Conservation (phyloP, 2,329 filamentous ascomycete genomes). For the Colletotrichum tanaceti region DNA sequence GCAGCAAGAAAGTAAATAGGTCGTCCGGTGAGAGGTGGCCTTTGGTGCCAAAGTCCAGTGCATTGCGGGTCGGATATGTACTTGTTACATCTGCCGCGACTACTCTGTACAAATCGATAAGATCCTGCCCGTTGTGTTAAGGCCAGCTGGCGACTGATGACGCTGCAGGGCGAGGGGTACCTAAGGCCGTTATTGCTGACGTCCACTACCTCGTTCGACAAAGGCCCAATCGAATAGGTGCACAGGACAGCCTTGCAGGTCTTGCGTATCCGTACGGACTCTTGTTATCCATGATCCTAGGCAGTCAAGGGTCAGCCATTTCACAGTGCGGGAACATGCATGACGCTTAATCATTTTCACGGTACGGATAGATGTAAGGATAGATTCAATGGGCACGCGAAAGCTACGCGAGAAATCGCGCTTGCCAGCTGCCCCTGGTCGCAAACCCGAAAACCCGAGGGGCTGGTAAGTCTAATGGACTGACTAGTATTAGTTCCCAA, state of each 20-base stretch:
- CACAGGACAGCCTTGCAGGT: too few species aligned
- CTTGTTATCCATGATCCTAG: too few species aligned
- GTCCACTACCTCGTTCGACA: too few species aligned
- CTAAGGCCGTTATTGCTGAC: not conserved
- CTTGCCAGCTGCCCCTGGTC: not conserved
- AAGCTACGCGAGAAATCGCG: constrained; percentile 10
- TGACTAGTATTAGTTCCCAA: too few species aligned
- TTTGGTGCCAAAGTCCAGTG: not conserved
- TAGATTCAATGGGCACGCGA: not conserved
- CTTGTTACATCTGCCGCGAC: not conserved
- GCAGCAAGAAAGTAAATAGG: not conserved
- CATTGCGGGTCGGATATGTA: not conserved
- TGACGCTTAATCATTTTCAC: fast-evolving
- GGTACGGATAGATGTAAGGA: fast-evolving
- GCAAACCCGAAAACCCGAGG: constrained; percentile 7
- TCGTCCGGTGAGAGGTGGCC: constrained; percentile 14
- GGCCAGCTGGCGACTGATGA: constrained; percentile 13
- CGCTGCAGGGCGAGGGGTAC: not conserved
- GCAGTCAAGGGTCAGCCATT: not conserved
- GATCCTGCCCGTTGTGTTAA: not conserved
- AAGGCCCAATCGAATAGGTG: too few species aligned
- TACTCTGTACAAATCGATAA: constrained; percentile 5
- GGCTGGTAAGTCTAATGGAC: constrained; percentile 8
- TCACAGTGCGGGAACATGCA: not conserved
- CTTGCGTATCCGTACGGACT: too few species aligned